Evolutionary conservation across 768 basidiomycete genomes (phyloP).

Genomic region (Boletus rubropictus): DNA sequence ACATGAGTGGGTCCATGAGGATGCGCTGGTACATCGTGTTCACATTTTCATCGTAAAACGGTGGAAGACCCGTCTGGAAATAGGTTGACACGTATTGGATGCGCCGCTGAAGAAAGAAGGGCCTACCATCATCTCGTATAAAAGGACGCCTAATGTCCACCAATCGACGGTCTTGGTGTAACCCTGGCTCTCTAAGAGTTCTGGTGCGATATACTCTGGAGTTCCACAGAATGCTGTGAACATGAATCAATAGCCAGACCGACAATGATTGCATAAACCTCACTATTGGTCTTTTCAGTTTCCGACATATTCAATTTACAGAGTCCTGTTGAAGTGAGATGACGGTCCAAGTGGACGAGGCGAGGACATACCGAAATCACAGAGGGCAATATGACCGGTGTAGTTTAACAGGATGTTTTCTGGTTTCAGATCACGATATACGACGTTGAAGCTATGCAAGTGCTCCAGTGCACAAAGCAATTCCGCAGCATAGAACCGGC

Average conservation of each 20-base stretch:
- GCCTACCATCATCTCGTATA: conserved; percentile 92
- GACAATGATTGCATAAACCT: conserved; percentile 18
- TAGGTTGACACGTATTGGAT: conserved; percentile 4
- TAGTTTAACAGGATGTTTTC: conserved; percentile 98
- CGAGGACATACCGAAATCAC: conserved; percentile 73
- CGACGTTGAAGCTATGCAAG: conserved; percentile 95
- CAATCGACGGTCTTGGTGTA: conserved; percentile 99
- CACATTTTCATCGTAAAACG: conserved; percentile 98
- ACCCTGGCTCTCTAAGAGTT: conserved; percentile 91
- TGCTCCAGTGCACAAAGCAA: conserved; percentile 92
- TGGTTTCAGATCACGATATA: conserved; percentile 96
- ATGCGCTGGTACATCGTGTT: conserved; percentile 98
- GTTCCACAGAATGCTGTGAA: conserved; percentile 90
- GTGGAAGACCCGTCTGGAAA: conserved; percentile 83
- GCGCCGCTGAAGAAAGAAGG: neutral
- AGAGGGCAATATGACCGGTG: conserved; percentile 95
- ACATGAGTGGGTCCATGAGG: conserved; percentile 85
- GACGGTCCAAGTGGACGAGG: neutral
- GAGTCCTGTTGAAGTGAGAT: conserved; percentile 43
- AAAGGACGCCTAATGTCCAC: conserved; percentile 95
- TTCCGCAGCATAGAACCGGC: conserved; percentile 98
- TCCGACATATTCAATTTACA: conserved; percentile 98
- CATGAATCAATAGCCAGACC: conserved; percentile 4
- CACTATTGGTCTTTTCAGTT: conserved; percentile 95
- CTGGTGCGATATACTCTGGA: conserved; percentile 97